Percentiles rank a stretch among this genome's conserved stretches.
Evolutionary conservation across 2,329 filamentous ascomycete genomes (phyloP).

Genomic region (Pezicula carpinea): DNA sequence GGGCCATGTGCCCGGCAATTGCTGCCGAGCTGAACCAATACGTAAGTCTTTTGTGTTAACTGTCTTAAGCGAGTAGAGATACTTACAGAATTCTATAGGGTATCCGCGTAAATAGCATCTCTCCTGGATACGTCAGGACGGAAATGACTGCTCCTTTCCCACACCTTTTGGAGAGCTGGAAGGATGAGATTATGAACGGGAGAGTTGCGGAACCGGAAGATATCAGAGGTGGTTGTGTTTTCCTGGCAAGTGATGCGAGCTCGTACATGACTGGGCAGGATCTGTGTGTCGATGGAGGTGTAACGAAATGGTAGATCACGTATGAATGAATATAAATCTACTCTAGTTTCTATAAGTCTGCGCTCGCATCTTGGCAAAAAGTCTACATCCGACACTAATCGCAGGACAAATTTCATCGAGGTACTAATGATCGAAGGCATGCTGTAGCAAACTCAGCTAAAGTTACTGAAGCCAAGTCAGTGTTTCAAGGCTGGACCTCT

Average conservation of each 20-base stretch:
- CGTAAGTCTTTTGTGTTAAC: conserved; percentile 7
- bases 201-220: conserved; percentile 26
- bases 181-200: conserved; percentile 32
- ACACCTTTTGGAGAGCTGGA: conserved; percentile 28
- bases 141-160: conserved; percentile 21
- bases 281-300: conserved; percentile 20
- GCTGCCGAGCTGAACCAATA: conserved; percentile 38
- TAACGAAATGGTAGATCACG: conserved; percentile 14
- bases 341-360: background rate
- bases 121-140: conserved; percentile 28
- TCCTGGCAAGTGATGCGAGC: conserved; percentile 56
- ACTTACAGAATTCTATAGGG: conserved; percentile 28
- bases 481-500: too few relatives aligned
- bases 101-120: conserved; percentile 34
- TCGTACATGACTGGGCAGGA: conserved; percentile 51
- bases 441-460: too few relatives aligned
- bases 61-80: background rate
- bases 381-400: too few relatives aligned
- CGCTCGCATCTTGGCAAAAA: too few relatives aligned
- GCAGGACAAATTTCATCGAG: too few relatives aligned
- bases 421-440: too few relatives aligned
- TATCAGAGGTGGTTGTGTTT: conserved; percentile 38
- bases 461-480: too few relatives aligned
- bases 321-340: background rate
- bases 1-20: conserved; percentile 41